A percentile compares a stretch with the other conserved stretches of the same genome.
These are phyloP conservation scores for Leucogyrophana mollusca DNA, from an alignment of 768 basidiomycete genomes.

Conservation along the genomic window DNA sequence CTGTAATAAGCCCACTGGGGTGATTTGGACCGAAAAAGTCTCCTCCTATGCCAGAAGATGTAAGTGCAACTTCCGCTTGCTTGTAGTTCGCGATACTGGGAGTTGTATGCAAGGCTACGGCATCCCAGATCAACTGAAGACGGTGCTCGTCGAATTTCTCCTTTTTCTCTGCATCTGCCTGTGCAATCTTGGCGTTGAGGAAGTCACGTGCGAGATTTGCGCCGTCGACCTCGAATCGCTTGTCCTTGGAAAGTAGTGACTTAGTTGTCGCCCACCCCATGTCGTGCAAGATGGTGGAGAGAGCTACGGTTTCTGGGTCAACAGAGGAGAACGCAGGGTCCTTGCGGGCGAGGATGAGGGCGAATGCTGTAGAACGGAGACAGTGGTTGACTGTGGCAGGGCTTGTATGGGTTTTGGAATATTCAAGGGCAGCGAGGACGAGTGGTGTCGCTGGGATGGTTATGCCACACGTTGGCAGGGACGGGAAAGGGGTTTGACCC, in stretches of 20 bases:
- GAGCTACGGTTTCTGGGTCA: not conserved
- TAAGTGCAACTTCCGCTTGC: no score
- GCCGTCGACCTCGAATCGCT: constrained; percentile 33
- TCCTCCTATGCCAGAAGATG: no score
- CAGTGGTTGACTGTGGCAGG: no score
- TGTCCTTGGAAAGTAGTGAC: not conserved
- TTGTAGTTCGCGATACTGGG: not conserved
- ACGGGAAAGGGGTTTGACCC: no score
- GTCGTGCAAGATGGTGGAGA: constrained; percentile 2
- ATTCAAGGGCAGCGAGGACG: no score
- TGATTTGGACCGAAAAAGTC: no score
- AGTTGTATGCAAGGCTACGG: constrained; percentile 9
- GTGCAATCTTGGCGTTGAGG: no score
- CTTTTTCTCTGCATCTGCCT: not conserved
- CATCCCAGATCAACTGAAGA: constrained; percentile 7
- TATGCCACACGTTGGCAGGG: no score
- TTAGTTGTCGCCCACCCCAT: constrained; percentile 3
- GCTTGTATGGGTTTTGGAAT: no score
- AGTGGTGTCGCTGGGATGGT: no score
- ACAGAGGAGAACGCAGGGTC: not conserved
- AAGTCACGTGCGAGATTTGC: constrained; percentile 5
- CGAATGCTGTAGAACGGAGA: no score
- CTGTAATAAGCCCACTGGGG: no score
- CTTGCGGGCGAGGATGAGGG: constrained; percentile 1
- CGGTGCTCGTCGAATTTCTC: not conserved